These are phyloP conservation scores for Madurella mycetomatis DNA, from an alignment of 2,329 filamentous ascomycete species.

Conservation along the genomic window DNA sequence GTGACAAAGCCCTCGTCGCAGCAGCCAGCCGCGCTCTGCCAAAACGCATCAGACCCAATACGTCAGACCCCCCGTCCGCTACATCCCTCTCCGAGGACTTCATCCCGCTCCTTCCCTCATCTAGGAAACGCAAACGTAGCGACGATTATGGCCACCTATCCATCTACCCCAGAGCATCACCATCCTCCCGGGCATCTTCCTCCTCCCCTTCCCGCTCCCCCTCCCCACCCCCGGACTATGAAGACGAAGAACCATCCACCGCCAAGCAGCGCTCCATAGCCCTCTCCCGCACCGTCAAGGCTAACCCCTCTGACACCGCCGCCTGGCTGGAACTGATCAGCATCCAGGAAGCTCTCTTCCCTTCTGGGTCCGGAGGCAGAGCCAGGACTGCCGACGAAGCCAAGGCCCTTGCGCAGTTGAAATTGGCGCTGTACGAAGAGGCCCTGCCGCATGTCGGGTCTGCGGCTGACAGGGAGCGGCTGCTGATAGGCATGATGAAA, in stretches of 20 bases:
- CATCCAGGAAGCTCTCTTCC: slow-evolving; percentile 67
- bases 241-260: slow-evolving; percentile 33
- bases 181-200: background rate
- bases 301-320: slow-evolving; percentile 61
- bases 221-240: slow-evolving; percentile 37
- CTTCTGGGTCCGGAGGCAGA: slow-evolving; percentile 41
- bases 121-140: slow-evolving; percentile 41
- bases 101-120: slow-evolving; percentile 38
- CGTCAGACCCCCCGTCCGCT: slow-evolving; percentile 18
- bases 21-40: slow-evolving; percentile 37
- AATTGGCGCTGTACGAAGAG: slow-evolving; percentile 73
- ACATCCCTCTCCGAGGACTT: slow-evolving; percentile 38
- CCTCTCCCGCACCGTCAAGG: slow-evolving; percentile 60
- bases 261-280: slow-evolving; percentile 54
- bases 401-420: slow-evolving; percentile 70
- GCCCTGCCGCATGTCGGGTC: slow-evolving; percentile 57
- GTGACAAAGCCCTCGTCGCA: slow-evolving; percentile 46
- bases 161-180: slow-evolving; percentile 54
- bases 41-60: slow-evolving; percentile 39
- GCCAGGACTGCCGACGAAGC: slow-evolving; percentile 54
- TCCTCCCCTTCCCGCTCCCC: slow-evolving; percentile 16
- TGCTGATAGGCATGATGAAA: slow-evolving; percentile 66
- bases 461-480: slow-evolving; percentile 48
- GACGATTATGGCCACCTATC: slow-evolving; percentile 37
- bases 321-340: slow-evolving; percentile 75